A percentile compares a stretch with the other conserved stretches of the same genome.
phyloP scores from a whole-genome alignment of 352 stramenopile genomes.

The Globisporangium recalcitrans region DNA sequence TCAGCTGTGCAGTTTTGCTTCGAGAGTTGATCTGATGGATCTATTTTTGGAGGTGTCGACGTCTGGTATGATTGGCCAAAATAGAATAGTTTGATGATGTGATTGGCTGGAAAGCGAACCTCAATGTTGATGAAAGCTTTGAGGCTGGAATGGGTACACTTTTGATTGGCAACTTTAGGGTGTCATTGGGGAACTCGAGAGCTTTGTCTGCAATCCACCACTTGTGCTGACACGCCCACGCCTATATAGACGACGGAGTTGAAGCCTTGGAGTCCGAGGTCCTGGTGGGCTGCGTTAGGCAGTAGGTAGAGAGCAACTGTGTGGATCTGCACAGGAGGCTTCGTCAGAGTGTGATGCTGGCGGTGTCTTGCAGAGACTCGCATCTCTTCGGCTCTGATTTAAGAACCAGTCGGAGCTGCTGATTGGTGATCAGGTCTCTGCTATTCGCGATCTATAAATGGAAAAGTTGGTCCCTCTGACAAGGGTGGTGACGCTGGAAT shows the following conservation, averaged over 20 bases:
- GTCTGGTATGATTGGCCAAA: too few relatives aligned
- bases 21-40: background rate
- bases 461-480: background rate
- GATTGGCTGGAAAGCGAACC: too few relatives aligned
- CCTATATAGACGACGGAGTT: background rate
- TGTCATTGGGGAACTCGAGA: too few relatives aligned
- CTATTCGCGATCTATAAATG: slow-evolving; percentile 2
- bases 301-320: too few relatives aligned
- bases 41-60: background rate
- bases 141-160: too few relatives aligned
- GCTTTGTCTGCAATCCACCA: too few relatives aligned
- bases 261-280: background rate
- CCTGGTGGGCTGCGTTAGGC: background rate
- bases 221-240: too few relatives aligned
- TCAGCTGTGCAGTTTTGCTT: background rate
- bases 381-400: background rate
- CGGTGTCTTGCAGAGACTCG: background rate
- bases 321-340: background rate
- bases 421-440: background rate
- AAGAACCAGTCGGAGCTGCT: background rate
- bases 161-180: too few relatives aligned
- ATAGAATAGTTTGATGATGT: too few relatives aligned
- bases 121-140: too few relatives aligned
- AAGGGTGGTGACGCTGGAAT: background rate
- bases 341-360: background rate